Conservation (phyloP, 306 rosid species). For the Trifolium dubium region DNA sequence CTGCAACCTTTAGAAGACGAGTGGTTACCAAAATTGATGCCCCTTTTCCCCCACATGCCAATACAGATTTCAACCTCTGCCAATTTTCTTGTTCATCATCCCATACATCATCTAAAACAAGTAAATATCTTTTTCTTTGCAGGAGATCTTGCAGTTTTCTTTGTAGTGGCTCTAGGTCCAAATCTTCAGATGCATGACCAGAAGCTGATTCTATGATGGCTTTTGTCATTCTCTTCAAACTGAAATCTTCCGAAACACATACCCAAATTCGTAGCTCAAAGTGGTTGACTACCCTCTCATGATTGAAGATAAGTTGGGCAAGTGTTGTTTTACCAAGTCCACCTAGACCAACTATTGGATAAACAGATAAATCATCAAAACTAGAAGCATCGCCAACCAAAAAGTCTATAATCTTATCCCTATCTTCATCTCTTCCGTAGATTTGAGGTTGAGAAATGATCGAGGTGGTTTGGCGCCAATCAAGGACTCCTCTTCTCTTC, state of each 20-base stretch:
- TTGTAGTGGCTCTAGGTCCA: not conserved
- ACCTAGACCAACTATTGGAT: not conserved
- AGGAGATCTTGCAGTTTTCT: not conserved
- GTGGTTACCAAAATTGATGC: not conserved
- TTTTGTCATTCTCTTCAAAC: not conserved
- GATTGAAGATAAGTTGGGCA: not conserved
- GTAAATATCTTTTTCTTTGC: not conserved
- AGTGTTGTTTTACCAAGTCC: not conserved
- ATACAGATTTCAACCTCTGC: not conserved
- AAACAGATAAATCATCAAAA: not conserved
- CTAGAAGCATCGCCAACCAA: not conserved
- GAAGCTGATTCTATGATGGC: not conserved
- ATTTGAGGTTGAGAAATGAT: not conserved
- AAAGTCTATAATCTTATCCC: not conserved
- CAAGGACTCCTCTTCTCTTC: not conserved
- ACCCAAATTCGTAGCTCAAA: not conserved
- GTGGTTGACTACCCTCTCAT: not conserved
- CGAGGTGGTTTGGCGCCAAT: not conserved
- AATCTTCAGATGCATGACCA: not conserved
- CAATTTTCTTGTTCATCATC: not conserved
- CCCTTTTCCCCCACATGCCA: not conserved
- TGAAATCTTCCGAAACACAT: not conserved
- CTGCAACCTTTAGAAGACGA: not conserved
- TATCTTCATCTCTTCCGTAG: not conserved
- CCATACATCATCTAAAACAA: not conserved